Evolutionary conservation across 352 stramenopile species (phyloP).

Genomic region (Pythium oligandrum): DNA sequence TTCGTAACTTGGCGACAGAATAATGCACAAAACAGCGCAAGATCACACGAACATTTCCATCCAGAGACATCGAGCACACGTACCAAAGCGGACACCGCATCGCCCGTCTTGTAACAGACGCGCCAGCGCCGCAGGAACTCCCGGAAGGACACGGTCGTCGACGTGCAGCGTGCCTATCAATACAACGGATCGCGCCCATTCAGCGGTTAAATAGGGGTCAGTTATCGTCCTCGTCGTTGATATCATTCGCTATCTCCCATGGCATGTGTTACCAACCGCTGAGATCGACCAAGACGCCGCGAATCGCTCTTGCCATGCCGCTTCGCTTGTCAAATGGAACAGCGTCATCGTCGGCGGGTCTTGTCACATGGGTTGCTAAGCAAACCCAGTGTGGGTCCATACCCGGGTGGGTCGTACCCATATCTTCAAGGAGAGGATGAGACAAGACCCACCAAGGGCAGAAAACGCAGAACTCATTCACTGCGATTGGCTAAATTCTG

Average conservation of each 20-base stretch:
- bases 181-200: neutral
- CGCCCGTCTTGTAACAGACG: slow-evolving; percentile 25
- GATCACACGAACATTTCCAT: too few species aligned
- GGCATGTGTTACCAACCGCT: slow-evolving; percentile 27
- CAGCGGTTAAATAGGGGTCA: too few species aligned
- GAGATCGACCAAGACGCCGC: slow-evolving; percentile 45
- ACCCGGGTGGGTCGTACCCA: too few species aligned
- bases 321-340: too few species aligned
- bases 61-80: slow-evolving; percentile 2
- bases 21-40: neutral
- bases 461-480: too few species aligned
- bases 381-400: too few species aligned
- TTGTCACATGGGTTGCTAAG: too few species aligned
- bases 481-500: too few species aligned
- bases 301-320: slow-evolving; percentile 22
- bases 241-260: neutral
- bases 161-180: slow-evolving; percentile 44
- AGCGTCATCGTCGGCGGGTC: too few species aligned
- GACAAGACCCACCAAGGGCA: too few species aligned
- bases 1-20: slow-evolving; percentile 39
- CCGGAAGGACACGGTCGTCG: slow-evolving; percentile 38
- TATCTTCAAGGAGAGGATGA: too few species aligned
- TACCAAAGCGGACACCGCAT: slow-evolving; percentile 47
- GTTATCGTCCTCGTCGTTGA: too few species aligned
- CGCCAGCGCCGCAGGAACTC: slow-evolving; percentile 29